phyloP scores from a whole-genome alignment of 331 rosid genomes.

The Pyrus hybrid region DNA sequence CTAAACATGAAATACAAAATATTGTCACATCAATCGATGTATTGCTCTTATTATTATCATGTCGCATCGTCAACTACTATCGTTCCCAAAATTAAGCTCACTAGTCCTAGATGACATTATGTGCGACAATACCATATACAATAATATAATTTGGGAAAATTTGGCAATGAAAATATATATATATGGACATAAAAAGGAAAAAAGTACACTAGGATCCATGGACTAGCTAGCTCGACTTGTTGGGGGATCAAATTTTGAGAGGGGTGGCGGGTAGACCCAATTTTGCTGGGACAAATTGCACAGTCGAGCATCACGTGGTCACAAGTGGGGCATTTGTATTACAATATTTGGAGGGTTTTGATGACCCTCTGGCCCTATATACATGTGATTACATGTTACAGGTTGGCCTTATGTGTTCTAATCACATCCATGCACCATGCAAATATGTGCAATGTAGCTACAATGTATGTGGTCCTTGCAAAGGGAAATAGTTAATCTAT shows the following conservation, averaged over 20 bases:
- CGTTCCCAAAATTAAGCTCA: background rate
- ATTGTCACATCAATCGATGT: background rate
- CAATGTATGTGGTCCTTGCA: background rate
- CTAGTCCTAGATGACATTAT: background rate
- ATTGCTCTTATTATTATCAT: background rate
- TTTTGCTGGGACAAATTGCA: conserved; percentile 22
- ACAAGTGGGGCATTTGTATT: conserved; percentile 25
- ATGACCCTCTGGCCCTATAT: conserved; percentile 39
- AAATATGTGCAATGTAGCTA: background rate
- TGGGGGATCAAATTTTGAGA: background rate
- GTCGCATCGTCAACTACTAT: too few relatives aligned
- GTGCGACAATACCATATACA: background rate
- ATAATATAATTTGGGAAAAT: background rate
- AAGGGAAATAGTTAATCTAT: background rate
- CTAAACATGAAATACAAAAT: background rate
- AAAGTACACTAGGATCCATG: conserved; percentile 45
- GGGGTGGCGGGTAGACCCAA: conserved; percentile 1
- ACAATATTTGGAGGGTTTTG: conserved; percentile 18
- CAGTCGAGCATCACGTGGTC: conserved; percentile 71
- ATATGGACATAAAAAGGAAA: background rate
- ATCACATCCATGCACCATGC: conserved; percentile 25
- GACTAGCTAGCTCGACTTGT: background rate
- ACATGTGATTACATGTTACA: conserved; percentile 60
- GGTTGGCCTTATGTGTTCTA: background rate
- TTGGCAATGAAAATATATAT: background rate